Base-by-base conservation (phyloP, 768 basidiomycete species). In the Kwoniella pini region DNA sequence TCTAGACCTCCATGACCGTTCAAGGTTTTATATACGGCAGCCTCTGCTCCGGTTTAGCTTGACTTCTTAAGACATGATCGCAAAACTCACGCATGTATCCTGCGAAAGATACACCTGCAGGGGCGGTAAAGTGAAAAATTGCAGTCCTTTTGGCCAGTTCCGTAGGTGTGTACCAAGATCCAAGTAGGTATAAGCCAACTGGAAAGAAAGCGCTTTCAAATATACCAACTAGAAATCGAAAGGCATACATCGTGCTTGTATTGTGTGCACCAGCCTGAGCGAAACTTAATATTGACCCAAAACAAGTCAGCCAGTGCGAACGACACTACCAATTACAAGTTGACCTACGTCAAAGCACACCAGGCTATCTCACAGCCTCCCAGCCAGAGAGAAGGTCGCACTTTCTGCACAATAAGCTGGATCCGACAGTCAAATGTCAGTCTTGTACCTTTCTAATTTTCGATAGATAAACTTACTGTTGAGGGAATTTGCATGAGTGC, bases 171-270 rank as follows among this genome's bases (percentile, higher is more conserved):
- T 64, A 64, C 65, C 65, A 67, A 0, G 62, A 64, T 30, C 68
- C 65, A 11, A 70, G 55, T 7, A 67, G 31, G 52, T 65, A 66
- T 28, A 60, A 33, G 21, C 30, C 42, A 6, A 70, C 56, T 2
- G 68, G 65, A 26, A 30, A 60, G 62, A 63, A 69, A 13, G 44
- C 44, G 13, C 54, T 54, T 50, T 70, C 68, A 36, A 67, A 69
- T 4, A 66, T 53, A 26, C 26, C 26, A 28, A 28, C 30, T 5
- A 63, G 26, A 52, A 60, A 54, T 39, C 43, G 60, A 31, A 68
- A 62, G n/a, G 43, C 64, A 46, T 65, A 59, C 67, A 68, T 68
- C 30, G 43, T 42, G 19, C 61, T 48, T 10, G 51, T 39, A 19
- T 38, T 60, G 30, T 64, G 38, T 11, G 68, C 68, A 9, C 49